Evolutionary conservation across 2,329 filamentous ascomycete species (phyloP), one percentile per base, ranked within the genome.

Genomic region (Penicillium sp.): DNA sequence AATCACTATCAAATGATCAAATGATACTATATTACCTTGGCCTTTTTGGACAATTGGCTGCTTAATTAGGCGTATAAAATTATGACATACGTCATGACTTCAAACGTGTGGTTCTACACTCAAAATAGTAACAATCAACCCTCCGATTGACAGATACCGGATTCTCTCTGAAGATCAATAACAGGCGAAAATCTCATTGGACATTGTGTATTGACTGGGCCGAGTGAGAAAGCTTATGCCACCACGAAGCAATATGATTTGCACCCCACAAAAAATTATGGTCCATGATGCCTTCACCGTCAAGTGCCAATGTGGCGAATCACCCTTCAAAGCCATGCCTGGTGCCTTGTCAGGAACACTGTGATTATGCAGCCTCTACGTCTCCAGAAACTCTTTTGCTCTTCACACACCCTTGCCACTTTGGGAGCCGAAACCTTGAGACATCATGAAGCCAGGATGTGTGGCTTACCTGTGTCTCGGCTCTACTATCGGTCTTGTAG

Each of bases 251-350:
- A 26, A 32, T 28, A 9, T 38, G 34, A 32, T 39, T 38, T 39
- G 27, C 20, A 6, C 27, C 18, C 14, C 16, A 20, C 26, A 20
- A 36, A n/a, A 11, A 20, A 20, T 27, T 23, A 44, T 20, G 42
- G 20, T 51, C 49, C 39, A 46, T 51, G 49, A 49, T 49, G 49
- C n/a, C 20, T 32, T 16, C 27, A 39, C 29, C 38, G 35, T 41
- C 27, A 24, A 45, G 23, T 18, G 3, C 8, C 7, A 11, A 28
- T 32, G 16, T 24, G 18, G 31, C 44, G 40, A 47, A 50, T 47
- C 14, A 44, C 3, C 29, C 26, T 10, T 10, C 1, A 23, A 10
- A 14, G n/a, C 4, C 14, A 24, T 22, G 18, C 10, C 36, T 36
- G n/a, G 22, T 35, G 26, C 29, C 37, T n/a, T 3, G 10, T 27